Base-by-base conservation (phyloP, 2,329 filamentous ascomycete genomes). In the Sporothrix euskadiensis region DNA sequence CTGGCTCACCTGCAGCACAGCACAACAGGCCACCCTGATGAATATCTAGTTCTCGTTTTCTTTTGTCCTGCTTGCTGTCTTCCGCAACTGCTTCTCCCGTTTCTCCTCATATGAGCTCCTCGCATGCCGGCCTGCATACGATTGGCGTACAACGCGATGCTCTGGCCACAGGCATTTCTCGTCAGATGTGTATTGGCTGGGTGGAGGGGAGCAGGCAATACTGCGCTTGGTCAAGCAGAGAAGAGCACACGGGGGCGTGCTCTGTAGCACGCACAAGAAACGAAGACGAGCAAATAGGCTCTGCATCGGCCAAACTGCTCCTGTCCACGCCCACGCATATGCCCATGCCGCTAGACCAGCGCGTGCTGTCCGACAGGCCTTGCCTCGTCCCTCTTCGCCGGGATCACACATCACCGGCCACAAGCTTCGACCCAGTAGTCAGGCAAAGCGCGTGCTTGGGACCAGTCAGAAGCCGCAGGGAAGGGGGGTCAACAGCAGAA, bases 321-420 rank as follows among this genome's bases (percentile, higher is more conserved):
- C n/a, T 65, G 39, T n/a, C 35, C 65, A 52, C 44, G 9, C 65
- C 65, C 47, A 35, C 44, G 65, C 16, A 26, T 35, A 35, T 52
- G 52, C 10, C 26, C 44, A 69, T 32, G 69, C 69, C 35, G 54
- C 69, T 56, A 71, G 30, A 71, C 57, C 57, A 65, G 44, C 57
- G 70, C 57, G 59, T 70, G 35, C 68, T 69, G 44, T 56, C 47
- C 32, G 12, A 22, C 44, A 44, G 44, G 22, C 26, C 44, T n/a
- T 69, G 68, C 32, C n/a, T 70, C 68, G 68, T 54, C 39, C 57
- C 56, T 71, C 56, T 19, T 59, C 61, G 52, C 61, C 49, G 61
- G 71, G n/a, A 35, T 54, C 47, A 14, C 19, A 39, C 49, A 54
- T 72, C 59, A 44, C 59, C 47, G 70, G 59, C 70, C 47, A 26